phyloP scores from a whole-genome alignment of 1,284 basidiomycete species.

The Moesziomyces antarcticus region DNA sequence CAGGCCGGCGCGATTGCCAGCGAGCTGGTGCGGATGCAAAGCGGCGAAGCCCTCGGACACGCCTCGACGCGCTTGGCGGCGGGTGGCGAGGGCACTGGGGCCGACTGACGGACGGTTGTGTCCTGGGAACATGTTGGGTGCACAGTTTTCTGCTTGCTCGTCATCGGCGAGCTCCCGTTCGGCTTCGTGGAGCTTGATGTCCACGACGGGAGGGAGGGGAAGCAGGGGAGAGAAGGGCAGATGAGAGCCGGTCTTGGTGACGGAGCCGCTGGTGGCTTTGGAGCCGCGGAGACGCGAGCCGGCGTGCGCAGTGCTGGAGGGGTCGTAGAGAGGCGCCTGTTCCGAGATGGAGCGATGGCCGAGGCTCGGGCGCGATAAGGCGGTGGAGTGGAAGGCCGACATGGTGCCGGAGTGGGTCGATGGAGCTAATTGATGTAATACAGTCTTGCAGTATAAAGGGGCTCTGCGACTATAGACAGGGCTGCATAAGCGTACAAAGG shows the following conservation, averaged over 20 bases:
- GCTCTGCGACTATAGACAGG: not conserved
- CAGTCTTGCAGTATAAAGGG: not conserved
- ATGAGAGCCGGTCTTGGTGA: constrained; percentile 15
- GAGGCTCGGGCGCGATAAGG: constrained; percentile 30
- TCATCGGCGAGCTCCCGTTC: constrained; percentile 3
- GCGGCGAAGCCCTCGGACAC: constrained; percentile 25
- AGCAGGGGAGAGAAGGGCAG: constrained; percentile 43
- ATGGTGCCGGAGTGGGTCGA: constrained; percentile 5
- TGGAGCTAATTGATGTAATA: not conserved
- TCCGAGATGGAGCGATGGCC: constrained; percentile 46
- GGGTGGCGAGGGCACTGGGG: constrained; percentile 23
- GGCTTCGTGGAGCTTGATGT: constrained; percentile 3
- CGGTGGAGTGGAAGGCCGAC: constrained; percentile 7
- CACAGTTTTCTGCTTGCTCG: constrained; percentile 23
- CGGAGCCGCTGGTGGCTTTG: constrained; percentile 30
- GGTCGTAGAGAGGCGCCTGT: constrained; percentile 35
- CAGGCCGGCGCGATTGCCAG: constrained; percentile 8
- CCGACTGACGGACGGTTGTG: not conserved
- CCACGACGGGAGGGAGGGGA: constrained; percentile 25
- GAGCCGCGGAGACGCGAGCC: constrained; percentile 32
- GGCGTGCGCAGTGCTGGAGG: constrained; percentile 14
- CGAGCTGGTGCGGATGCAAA: constrained; percentile 6
- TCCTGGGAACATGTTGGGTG: not conserved
- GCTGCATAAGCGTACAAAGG: constrained; percentile 1
- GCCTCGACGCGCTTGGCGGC: constrained; percentile 32